Conservation (phyloP, 345 rosid species). For the Acer yangbiense region DNA sequence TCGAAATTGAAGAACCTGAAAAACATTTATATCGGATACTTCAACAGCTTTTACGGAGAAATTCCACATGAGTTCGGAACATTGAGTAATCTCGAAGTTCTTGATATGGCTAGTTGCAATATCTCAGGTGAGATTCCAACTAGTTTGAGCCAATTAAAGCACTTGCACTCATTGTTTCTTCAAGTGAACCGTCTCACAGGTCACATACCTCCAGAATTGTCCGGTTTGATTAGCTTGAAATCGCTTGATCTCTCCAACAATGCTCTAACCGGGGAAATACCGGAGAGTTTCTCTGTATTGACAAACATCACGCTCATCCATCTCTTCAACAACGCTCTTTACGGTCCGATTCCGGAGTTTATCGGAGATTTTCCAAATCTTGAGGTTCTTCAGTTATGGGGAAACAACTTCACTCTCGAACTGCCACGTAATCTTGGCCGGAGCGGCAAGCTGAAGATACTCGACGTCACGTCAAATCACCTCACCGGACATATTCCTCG, state of each 20-base stretch:
- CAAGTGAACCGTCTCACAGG: slow-evolving; percentile 76
- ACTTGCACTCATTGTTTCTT: slow-evolving; percentile 66
- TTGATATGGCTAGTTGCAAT: slow-evolving; percentile 72
- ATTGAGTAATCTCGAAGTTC: slow-evolving; percentile 50
- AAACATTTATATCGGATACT: slow-evolving; percentile 65
- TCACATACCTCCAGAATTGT: slow-evolving; percentile 64
- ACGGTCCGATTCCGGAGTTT: slow-evolving; percentile 65
- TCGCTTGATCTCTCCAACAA: slow-evolving; percentile 80
- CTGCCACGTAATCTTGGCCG: slow-evolving; percentile 73
- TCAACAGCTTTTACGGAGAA: slow-evolving; percentile 52
- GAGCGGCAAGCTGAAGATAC: slow-evolving; percentile 52
- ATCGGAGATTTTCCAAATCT: slow-evolving; percentile 72
- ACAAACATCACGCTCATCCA: slow-evolving; percentile 56
- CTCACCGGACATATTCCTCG: slow-evolving; percentile 72
- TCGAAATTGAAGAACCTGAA: slow-evolving; percentile 58
- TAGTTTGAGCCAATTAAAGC: slow-evolving; percentile 55
- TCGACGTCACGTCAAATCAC: slow-evolving; percentile 72
- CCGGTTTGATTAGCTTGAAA: slow-evolving; percentile 59
- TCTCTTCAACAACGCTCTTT: slow-evolving; percentile 63
- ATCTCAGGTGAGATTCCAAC: slow-evolving; percentile 78
- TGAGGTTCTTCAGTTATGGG: slow-evolving; percentile 70
- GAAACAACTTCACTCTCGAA: slow-evolving; percentile 67
- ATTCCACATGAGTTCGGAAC: slow-evolving; percentile 77
- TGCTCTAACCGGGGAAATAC: slow-evolving; percentile 70
- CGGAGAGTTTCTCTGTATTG: slow-evolving; percentile 51